phyloP scores from a whole-genome alignment of 106 monocot genomes.

The Apostasia ramifera region DNA sequence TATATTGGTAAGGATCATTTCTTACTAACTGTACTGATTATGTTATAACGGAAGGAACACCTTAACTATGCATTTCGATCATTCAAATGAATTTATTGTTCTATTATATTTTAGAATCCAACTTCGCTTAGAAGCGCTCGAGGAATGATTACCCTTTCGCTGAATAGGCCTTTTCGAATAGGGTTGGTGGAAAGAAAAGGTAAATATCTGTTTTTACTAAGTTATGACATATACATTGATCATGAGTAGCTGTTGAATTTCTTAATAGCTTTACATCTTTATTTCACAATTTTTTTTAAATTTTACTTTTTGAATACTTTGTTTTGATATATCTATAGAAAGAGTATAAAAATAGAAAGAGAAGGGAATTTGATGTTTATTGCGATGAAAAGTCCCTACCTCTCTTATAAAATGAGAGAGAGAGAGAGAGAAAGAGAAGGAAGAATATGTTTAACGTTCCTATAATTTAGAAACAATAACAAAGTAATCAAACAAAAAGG shows the following conservation, averaged over 20 bases:
- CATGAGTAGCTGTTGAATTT: not conserved
- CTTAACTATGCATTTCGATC: not conserved
- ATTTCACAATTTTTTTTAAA: not conserved
- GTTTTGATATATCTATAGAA: too few relatives aligned
- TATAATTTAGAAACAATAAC: too few relatives aligned
- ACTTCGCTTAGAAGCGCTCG: constrained; percentile 44
- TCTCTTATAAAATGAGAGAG: too few relatives aligned
- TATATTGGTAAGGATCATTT: constrained; percentile 51
- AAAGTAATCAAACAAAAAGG: too few relatives aligned
- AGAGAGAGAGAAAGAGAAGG: too few relatives aligned
- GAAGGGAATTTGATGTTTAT: too few relatives aligned
- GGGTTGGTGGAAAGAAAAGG: constrained; percentile 64
- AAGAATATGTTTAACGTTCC: too few relatives aligned
- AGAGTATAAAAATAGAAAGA: too few relatives aligned
- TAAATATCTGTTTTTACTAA: constrained; percentile 7
- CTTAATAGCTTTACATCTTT: not conserved
- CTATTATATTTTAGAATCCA: constrained; percentile 54
- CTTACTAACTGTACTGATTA: not conserved
- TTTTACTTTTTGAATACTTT: too few relatives aligned
- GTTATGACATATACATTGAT: not conserved
- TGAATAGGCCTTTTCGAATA: constrained; percentile 43
- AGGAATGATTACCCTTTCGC: constrained; percentile 55
- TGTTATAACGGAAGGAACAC: not conserved
- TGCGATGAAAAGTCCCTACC: too few relatives aligned
- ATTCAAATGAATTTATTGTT: not conserved